Percentiles rank a stretch among this genome's conserved stretches.
phyloP scores from a whole-genome alignment of 768 basidiomycete genomes.

The Termitomyces eurrhizus region DNA sequence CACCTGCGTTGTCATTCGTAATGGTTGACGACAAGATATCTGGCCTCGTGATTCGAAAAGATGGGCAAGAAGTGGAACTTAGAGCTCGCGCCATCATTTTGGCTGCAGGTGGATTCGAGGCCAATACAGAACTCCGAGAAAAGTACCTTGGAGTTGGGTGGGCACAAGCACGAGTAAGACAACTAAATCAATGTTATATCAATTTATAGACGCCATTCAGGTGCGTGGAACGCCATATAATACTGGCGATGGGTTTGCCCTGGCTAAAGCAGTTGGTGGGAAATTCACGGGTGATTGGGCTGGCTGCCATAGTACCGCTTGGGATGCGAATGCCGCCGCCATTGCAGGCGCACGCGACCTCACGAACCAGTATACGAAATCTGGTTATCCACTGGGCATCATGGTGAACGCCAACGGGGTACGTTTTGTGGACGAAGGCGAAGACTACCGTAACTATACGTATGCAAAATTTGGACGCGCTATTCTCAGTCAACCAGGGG shows the following conservation, averaged over 20 bases:
- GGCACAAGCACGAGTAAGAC: slow-evolving; percentile 49
- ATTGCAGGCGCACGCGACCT: slow-evolving; percentile 51
- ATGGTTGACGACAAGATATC: slow-evolving; percentile 34
- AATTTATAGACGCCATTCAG: slow-evolving; percentile 24
- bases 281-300: slow-evolving; percentile 60
- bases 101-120: slow-evolving; percentile 66
- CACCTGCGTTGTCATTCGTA: slow-evolving; percentile 39
- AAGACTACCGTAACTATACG: slow-evolving; percentile 70
- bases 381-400: slow-evolving; percentile 67
- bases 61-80: slow-evolving; percentile 33
- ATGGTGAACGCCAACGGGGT: slow-evolving; percentile 58
- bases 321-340: slow-evolving; percentile 59
- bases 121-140: slow-evolving; percentile 45
- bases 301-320: slow-evolving; percentile 70
- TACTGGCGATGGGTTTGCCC: slow-evolving; percentile 57
- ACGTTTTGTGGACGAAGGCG: slow-evolving; percentile 70
- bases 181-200: slow-evolving; percentile 4
- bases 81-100: slow-evolving; percentile 46
- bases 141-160: slow-evolving; percentile 58
- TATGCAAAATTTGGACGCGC: slow-evolving; percentile 66
- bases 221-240: slow-evolving; percentile 72
- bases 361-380: slow-evolving; percentile 72
- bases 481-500: slow-evolving; percentile 54
- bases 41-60: slow-evolving; percentile 42
- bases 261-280: slow-evolving; percentile 50